These are phyloP conservation scores for Acorus gramineus DNA, from an alignment of 106 monocot species.

Conservation along the genomic window DNA sequence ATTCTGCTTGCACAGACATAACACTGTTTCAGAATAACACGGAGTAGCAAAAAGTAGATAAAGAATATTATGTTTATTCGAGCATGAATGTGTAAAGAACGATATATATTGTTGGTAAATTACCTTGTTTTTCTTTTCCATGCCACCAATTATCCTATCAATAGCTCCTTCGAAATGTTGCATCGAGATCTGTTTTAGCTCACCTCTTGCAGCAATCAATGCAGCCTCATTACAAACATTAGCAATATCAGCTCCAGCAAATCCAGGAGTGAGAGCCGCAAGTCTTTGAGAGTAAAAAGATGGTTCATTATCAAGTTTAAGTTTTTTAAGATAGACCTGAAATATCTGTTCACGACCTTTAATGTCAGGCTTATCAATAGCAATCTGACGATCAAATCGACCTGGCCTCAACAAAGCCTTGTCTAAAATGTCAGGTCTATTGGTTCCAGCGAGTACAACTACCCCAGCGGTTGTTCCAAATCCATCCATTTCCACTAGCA, in stretches of 20 bases:
- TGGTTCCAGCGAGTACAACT: conserved; percentile 88
- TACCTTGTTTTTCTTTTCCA: conserved; percentile 98
- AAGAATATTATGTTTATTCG: too few species aligned
- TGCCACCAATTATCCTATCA: conserved; percentile 83
- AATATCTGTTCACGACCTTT: conserved; percentile 93
- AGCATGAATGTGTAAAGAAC: too few species aligned
- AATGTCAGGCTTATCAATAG: conserved; percentile 88
- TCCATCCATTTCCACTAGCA: conserved; percentile 95
- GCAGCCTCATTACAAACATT: conserved; percentile 98
- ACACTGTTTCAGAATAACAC: background rate
- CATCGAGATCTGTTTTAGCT: conserved; percentile 54
- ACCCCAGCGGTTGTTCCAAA: conserved; percentile 95
- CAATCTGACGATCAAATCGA: conserved; percentile 83
- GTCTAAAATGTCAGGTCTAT: conserved; percentile 86
- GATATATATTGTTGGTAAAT: background rate
- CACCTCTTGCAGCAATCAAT: conserved; percentile 72
- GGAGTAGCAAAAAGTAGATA: background rate
- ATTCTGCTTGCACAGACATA: background rate
- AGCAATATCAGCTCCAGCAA: conserved; percentile 96
- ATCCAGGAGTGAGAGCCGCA: conserved; percentile 95
- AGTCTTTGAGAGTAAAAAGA: conserved; percentile 78
- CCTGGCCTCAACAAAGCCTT: conserved; percentile 92
- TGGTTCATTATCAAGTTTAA: conserved; percentile 81
- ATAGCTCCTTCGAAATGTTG: conserved; percentile 92
- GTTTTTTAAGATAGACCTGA: conserved; percentile 74